Base-by-base conservation (phyloP, 176 grass and related monocot species). In the Oryza nivara region DNA sequence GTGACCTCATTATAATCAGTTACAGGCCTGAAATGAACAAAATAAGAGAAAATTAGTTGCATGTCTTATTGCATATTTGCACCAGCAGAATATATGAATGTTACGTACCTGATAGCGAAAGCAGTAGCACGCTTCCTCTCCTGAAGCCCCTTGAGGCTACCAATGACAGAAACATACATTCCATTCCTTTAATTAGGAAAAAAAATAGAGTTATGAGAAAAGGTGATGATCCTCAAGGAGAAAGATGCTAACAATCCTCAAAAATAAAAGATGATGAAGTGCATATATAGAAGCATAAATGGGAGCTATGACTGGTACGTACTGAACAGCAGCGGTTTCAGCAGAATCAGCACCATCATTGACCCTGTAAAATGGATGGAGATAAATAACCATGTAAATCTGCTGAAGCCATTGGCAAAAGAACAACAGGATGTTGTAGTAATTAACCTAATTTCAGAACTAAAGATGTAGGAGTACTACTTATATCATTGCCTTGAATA, bases 241-340 rank as follows among this genome's bases (percentile, higher is more conserved):
- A 45, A 52, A 52, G 11, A 30, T 66, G 58, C 3, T 1, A 51
- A 80, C 28, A 66, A 67, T 63, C 60, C 40, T 72, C 15, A 25
- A 58, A 6, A 20, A 79, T 35, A 32, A 49, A 85, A 77, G 20
- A 75, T 41, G 30, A 76, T 47, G 30, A 76, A 73, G 15, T 56
- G 77, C 25, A 78, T 26, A 44, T 44, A 10, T 44, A 40, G n/a
- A 12, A 82, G 43, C n/a, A 86, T 6, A 72, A 72, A 26, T 60
- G 46, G 58, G 72, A 13, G 17, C 15, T 54, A 20, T 11, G 73
- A 32, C 2, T 58, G 16, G 83, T 76, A 86, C 87, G 40, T 89
- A 98, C 96, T 95, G 87, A 82, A 98, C 75, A 73, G 70, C 75
- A 82, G 93, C 91, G 12, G 93, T 93, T 90, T 98, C 96, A 47